Evolutionary conservation across 345 rosid genomes (phyloP).

Genomic region (Salix brachista): DNA sequence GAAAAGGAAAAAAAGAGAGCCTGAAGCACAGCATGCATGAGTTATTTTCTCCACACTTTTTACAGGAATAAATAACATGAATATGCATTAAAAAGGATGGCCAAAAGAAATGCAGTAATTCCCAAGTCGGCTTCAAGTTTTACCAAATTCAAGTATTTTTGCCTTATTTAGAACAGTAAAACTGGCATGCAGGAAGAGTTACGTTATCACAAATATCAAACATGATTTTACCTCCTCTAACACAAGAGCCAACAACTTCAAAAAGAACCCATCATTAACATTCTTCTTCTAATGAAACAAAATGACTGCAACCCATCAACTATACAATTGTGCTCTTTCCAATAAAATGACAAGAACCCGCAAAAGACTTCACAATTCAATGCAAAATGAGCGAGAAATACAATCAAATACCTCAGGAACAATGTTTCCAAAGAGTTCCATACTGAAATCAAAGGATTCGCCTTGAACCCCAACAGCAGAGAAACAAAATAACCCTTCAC

Average conservation of each 20-base stretch:
- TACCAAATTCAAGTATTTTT: not conserved
- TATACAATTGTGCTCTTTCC: not conserved
- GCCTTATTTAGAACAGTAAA: not conserved
- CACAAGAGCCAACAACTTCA: not conserved
- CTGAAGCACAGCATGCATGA: not conserved
- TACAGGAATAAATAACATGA: not conserved
- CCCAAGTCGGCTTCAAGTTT: not conserved
- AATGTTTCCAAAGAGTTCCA: conserved; percentile 61
- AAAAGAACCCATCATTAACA: not conserved
- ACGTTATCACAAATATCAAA: not conserved
- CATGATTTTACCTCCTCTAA: not conserved
- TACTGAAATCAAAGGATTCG: conserved; percentile 54
- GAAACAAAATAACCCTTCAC: conserved; percentile 65
- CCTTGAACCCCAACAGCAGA: conserved; percentile 77
- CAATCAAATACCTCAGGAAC: conserved; percentile 49
- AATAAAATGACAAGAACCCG: not conserved
- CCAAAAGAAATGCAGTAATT: not conserved
- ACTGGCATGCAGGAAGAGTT: not conserved
- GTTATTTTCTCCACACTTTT: not conserved
- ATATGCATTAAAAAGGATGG: not conserved
- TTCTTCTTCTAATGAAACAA: not conserved
- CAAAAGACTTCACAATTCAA: not conserved
- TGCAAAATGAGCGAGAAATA: not conserved
- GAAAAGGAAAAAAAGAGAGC: not conserved
- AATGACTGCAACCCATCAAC: not conserved